Base-by-base conservation (phyloP, 306 rosid species). In the Lagenaria siceraria region DNA sequence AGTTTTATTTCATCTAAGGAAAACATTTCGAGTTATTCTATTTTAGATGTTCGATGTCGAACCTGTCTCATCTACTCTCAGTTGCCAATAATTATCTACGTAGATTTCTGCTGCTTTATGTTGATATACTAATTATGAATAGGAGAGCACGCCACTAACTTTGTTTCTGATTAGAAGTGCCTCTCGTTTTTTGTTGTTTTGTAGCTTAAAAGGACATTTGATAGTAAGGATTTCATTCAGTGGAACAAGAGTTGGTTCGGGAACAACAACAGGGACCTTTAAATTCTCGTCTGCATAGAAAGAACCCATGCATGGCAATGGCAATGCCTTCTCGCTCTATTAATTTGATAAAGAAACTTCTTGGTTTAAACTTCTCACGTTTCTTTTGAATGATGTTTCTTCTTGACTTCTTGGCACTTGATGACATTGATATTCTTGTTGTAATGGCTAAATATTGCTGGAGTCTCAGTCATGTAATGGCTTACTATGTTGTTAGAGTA, bases 401-500 rank as follows among this genome's bases (percentile, higher is more conserved):
- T 81, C 71, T 82, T 84, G 82, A 78, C 80, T 87, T 77, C 80
- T 87, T 77, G 63, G 85, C 90, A 78, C 90, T 81, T 78, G 89
- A 87, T 88, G 78, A 83, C 86, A 84, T 48, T 77, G 76, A 86
- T 83, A 79, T 78, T 80, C 78, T 74, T 90, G 80, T 82, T 92
- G 92, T 92, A 85, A 80, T 93, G 87, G 84, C 92, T 82, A 87
- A 87, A 87, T 87, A 86, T 86, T 87, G 77, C 84, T 83, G 83
- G 78, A 78, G 95, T 87, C 86, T 6, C 83, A 3, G 83, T 49
- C 87, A 82, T 92, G 81, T 82, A 63, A 66, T 88, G 80, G 87
- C 83, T 89, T 87, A 84, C 76, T 71, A 81, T 85, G 80, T 83
- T 90, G 95, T 89, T 90, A 51, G 89, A 89, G 97, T 93, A 83